Percentiles rank a stretch among this genome's conserved stretches.
phyloP scores from a whole-genome alignment of 2,329 filamentous ascomycete genomes.

The Cephalotrichum gorgonifer region DNA sequence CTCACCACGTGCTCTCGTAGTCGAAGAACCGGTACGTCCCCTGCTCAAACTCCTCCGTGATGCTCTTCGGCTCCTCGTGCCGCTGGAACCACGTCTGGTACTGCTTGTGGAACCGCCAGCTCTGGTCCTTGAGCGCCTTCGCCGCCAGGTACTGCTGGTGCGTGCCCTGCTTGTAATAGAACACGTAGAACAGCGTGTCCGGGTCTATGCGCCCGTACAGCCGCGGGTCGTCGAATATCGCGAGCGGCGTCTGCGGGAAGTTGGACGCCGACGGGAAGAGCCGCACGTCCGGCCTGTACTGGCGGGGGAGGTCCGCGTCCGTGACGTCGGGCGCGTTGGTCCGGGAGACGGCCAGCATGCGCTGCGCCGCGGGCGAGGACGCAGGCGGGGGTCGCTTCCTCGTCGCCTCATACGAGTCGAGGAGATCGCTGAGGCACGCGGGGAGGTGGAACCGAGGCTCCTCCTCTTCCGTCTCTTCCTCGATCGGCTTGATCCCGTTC shows the following conservation, averaged over 20 bases:
- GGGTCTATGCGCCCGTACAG: constrained; percentile 86
- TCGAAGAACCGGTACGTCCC: constrained; percentile 99
- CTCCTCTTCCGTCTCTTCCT: constrained; percentile 36
- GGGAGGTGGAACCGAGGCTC: constrained; percentile 92
- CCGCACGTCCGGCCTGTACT: constrained; percentile 74
- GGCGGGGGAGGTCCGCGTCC: constrained; percentile 73
- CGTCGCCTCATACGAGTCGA: constrained; percentile 81
- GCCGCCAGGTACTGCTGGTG: constrained; percentile 94
- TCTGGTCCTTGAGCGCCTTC: constrained; percentile 95
- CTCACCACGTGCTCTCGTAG: constrained; percentile 97
- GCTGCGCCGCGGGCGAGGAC: constrained; percentile 56
- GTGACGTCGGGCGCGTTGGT: constrained; percentile 60
- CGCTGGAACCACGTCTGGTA: constrained; percentile 99
- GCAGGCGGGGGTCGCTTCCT: constrained; percentile 57
- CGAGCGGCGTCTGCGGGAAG: constrained; percentile 85
- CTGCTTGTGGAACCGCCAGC: constrained; percentile 98
- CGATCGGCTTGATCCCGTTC: constrained; percentile 28
- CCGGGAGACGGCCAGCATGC: constrained; percentile 68
- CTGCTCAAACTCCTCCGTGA: constrained; percentile 97
- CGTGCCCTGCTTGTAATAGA: constrained; percentile 96
- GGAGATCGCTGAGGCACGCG: constrained; percentile 74
- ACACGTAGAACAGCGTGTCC: constrained; percentile 95
- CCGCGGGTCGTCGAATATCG: constrained; percentile 83
- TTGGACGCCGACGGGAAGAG: constrained; percentile 66
- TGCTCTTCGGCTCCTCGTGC: constrained; percentile 96